A percentile compares a stretch with the other conserved stretches of the same genome.
Conservation (phyloP, 495 filamentous ascomycete genomes). For the Aspergillus incahuasiensis region DNA sequence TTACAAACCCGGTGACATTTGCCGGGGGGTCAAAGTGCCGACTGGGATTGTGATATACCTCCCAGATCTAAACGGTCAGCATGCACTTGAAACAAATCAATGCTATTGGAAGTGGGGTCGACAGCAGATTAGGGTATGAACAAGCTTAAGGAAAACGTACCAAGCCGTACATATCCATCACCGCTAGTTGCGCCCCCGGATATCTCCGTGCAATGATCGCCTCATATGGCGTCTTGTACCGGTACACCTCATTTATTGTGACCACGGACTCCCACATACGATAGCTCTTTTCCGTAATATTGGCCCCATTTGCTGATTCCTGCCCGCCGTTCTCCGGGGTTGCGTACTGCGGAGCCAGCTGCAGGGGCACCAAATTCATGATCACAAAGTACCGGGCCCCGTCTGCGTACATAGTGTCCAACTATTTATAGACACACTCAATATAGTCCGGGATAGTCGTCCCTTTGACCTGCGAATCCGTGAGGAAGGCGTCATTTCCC, state of each 20-base stretch:
- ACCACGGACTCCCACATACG: slow-evolving; percentile 61
- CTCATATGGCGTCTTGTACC: slow-evolving; percentile 57
- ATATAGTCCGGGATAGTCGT: slow-evolving; percentile 58
- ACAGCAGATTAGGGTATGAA: not conserved
- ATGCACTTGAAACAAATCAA: not conserved
- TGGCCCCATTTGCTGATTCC: slow-evolving; percentile 52
- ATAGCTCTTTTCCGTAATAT: slow-evolving; percentile 49
- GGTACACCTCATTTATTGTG: slow-evolving; percentile 56
- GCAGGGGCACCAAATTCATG: slow-evolving; percentile 59
- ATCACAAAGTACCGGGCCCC: slow-evolving; percentile 67
- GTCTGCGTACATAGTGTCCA: slow-evolving; percentile 56
- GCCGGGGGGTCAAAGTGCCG: slow-evolving; percentile 53
- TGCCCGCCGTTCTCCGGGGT: slow-evolving; percentile 19
- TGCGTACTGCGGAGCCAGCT: slow-evolving; percentile 58
- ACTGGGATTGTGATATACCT: slow-evolving; percentile 57
- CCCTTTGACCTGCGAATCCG: slow-evolving; percentile 53
- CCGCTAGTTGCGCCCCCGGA: slow-evolving; percentile 54
- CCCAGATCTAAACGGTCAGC: slow-evolving; percentile 39
- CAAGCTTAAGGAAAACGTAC: slow-evolving; percentile 22
- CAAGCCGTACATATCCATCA: slow-evolving; percentile 61
- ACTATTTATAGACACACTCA: slow-evolving; percentile 56
- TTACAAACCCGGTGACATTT: slow-evolving; percentile 56
- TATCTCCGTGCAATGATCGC: slow-evolving; percentile 47
- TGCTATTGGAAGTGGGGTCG: not conserved
- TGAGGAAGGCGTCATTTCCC: slow-evolving; percentile 56